A percentile compares a stretch with the other conserved stretches of the same genome.
phyloP scores from a whole-genome alignment of 106 monocot genomes.

The Apostasia shenzhenica region DNA sequence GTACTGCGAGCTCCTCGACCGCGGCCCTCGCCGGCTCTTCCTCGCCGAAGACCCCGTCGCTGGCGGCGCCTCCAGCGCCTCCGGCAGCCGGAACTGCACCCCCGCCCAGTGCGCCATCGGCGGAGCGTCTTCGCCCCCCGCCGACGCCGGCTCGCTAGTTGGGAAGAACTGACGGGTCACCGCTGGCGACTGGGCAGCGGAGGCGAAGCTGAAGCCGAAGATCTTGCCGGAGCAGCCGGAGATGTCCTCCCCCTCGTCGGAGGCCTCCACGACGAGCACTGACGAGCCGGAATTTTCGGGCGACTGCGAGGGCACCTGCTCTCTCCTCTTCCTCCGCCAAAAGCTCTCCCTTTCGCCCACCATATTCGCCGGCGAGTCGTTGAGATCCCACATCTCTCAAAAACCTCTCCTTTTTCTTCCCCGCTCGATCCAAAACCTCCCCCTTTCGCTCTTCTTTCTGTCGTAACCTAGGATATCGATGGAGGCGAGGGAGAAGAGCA shows the following conservation, averaged over 20 bases:
- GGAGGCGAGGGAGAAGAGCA: neutral
- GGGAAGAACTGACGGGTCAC: slow-evolving; percentile 66
- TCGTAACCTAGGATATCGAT: neutral
- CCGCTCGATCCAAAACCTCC: slow-evolving; percentile 5
- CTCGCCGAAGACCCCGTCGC: slow-evolving; percentile 13
- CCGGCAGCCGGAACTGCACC: slow-evolving; percentile 24
- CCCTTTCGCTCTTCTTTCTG: neutral
- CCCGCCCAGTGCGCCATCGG: slow-evolving; percentile 31
- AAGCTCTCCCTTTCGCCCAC: slow-evolving; percentile 1
- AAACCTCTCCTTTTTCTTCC: neutral
- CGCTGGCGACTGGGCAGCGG: neutral
- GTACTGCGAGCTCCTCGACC: slow-evolving; percentile 94
- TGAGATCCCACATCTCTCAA: slow-evolving; percentile 14
- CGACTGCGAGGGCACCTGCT: neutral
- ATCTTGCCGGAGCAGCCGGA: neutral
- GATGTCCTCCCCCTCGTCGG: slow-evolving; percentile 1
- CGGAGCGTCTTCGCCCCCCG: neutral
- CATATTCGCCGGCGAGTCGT: slow-evolving; percentile 13
- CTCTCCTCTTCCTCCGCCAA: neutral
- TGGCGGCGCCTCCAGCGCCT: slow-evolving; percentile 3
- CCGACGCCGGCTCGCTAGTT: neutral
- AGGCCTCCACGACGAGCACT: neutral
- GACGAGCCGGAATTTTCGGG: slow-evolving; percentile 9
- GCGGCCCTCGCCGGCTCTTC: slow-evolving; percentile 73
- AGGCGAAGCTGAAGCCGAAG: slow-evolving; percentile 1